Conservation (phyloP, 1,284 basidiomycete genomes). For the Rhodotorula sp. region DNA sequence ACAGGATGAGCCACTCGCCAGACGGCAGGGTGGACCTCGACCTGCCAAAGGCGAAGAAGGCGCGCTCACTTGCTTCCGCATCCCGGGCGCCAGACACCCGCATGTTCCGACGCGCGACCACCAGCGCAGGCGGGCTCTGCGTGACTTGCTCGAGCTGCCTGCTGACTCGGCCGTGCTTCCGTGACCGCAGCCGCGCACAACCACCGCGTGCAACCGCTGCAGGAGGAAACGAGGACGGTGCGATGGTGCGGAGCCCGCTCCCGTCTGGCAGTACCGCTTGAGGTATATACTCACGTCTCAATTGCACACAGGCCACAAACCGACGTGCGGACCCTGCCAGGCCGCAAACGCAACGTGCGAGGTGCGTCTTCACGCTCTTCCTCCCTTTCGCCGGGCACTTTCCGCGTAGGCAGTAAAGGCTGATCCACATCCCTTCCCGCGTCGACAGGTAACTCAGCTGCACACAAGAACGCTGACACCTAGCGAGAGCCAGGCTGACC, state of each 20-base stretch:
- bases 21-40: background rate
- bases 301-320: constrained; percentile 16
- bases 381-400: background rate
- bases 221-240: constrained; percentile 25
- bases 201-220: constrained; percentile 31
- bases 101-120: background rate
- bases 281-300: background rate
- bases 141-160: background rate
- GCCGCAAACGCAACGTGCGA: constrained; percentile 14
- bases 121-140: background rate
- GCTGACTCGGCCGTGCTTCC: background rate
- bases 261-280: background rate
- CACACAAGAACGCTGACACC: too few species aligned
- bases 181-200: constrained; percentile 11
- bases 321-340: constrained; percentile 12
- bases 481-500: background rate
- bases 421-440: too few species aligned
- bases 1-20: background rate
- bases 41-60: background rate
- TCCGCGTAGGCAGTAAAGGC: too few species aligned
- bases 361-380: constrained; percentile 6
- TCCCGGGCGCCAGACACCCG: background rate
- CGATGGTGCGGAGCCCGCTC: constrained; percentile 12
- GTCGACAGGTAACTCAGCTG: too few species aligned
- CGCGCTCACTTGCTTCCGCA: background rate